Evolutionary conservation across 352 stramenopile species (phyloP).

Genomic region (Vaucheria bursata): DNA sequence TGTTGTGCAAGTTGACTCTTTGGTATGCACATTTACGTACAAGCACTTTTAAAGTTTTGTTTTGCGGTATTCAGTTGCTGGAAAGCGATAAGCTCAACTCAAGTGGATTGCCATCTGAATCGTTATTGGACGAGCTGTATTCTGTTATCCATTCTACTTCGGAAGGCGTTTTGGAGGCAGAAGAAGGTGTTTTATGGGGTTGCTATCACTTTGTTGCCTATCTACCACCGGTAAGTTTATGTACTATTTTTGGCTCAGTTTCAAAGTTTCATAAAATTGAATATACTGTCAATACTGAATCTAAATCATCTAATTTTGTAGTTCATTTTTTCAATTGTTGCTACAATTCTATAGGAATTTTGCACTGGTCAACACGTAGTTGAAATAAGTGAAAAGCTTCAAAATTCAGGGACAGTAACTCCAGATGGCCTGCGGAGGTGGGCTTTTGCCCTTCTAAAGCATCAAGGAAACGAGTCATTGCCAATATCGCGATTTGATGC

Average conservation of each 20-base stretch:
- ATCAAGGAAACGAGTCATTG: not conserved
- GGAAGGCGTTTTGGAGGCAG: not conserved
- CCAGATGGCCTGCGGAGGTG: not conserved
- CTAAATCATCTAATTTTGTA: not conserved
- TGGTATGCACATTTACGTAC: not conserved
- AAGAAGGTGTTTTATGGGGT: not conserved
- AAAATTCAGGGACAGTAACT: not conserved
- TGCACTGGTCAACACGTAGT: not conserved
- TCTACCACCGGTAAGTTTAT: not conserved
- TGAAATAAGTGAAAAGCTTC: not conserved
- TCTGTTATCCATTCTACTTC: not conserved
- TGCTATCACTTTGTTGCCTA: not conserved
- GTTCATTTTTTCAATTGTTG: not conserved
- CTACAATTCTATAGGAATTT: not conserved
- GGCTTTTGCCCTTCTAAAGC: not conserved
- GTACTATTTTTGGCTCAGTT: not conserved
- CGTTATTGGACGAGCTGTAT: not conserved
- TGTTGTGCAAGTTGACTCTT: not conserved
- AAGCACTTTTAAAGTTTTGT: not conserved
- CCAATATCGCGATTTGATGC: too few species aligned
- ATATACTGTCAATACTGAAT: not conserved
- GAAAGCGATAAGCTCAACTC: not conserved
- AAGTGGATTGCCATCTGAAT: not conserved
- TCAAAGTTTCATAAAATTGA: not conserved
- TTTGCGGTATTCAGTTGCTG: not conserved